phyloP scores from a whole-genome alignment of 129 eudicot species.

The Lactuca sativa region DNA sequence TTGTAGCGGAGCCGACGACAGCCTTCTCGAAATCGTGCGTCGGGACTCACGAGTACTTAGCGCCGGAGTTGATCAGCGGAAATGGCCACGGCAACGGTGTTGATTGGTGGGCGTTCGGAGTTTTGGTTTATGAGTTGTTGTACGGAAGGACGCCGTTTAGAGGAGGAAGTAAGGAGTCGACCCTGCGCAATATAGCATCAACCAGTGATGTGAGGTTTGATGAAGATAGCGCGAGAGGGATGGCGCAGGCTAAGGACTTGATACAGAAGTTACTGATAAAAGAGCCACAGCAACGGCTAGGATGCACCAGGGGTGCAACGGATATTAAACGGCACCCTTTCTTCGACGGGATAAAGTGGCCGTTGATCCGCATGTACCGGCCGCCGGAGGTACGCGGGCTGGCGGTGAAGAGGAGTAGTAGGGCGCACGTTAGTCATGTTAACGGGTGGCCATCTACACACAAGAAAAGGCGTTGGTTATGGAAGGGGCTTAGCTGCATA shows the following conservation, averaged over 20 bases:
- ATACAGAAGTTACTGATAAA: conserved; percentile 64
- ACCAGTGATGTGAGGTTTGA: conserved; percentile 42
- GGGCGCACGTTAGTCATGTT: conserved; percentile 42
- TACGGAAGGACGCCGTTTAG: conserved; percentile 83
- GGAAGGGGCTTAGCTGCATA: conserved; percentile 48
- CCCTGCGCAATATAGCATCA: conserved; percentile 83
- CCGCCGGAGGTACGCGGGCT: conserved; percentile 86
- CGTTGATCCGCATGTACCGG: conserved; percentile 75
- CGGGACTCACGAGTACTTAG: conserved; percentile 90
- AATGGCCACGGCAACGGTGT: conserved; percentile 91
- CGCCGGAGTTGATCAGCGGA: conserved; percentile 80
- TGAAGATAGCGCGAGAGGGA: conserved; percentile 26
- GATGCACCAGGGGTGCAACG: conserved; percentile 87
- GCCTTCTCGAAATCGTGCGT: conserved; percentile 88
- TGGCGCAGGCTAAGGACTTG: conserved; percentile 65
- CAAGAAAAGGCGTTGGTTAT: conserved; percentile 56
- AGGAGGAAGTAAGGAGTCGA: conserved; percentile 73
- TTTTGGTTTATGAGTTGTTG: conserved; percentile 65
- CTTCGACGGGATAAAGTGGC: conserved; percentile 83
- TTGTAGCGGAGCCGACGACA: conserved; percentile 84
- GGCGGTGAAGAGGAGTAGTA: conserved; percentile 48
- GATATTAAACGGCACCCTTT: conserved; percentile 91
- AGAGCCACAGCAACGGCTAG: conserved; percentile 76
- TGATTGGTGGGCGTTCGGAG: conserved; percentile 99
- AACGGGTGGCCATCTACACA: conserved; percentile 32